These are phyloP conservation scores for Protea cynaroides DNA, from an alignment of 164 flowering plant genomes.

Conservation along the genomic window DNA sequence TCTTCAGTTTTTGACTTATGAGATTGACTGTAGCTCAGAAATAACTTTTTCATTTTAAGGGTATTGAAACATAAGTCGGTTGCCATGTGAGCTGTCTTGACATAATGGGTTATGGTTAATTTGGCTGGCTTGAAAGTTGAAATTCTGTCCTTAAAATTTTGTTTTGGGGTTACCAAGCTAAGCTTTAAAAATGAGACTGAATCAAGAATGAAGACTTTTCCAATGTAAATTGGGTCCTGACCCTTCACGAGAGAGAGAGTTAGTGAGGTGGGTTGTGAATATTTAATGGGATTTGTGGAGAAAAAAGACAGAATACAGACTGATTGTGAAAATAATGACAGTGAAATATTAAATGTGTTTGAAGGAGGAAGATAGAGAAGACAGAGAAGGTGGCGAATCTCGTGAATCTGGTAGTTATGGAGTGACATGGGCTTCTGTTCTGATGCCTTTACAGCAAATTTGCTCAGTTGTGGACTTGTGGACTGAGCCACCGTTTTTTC, in stretches of 20 bases:
- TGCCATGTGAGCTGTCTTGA: no score
- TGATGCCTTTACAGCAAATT: not conserved
- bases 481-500: constrained; percentile 2
- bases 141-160: no score
- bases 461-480: not conserved
- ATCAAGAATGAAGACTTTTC: no score
- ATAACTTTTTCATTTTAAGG: no score
- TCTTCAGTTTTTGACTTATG: no score
- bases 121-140: no score
- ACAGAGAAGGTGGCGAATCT: not conserved
- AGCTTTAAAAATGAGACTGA: no score
- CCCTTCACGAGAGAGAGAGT: not conserved
- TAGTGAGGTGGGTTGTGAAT: not conserved
- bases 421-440: constrained; percentile 4
- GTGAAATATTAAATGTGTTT: not conserved
- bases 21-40: no score
- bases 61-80: no score
- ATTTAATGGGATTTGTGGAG: not conserved
- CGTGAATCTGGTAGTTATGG: constrained; percentile 9
- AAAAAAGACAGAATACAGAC: not conserved
- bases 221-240: no score
- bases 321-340: not conserved
- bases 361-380: not conserved
- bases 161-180: no score
- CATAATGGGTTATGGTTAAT: no score